Evolutionary conservation across 1,139 yeast species (phyloP).

Genomic region (Suhomyces panamericanus): DNA sequence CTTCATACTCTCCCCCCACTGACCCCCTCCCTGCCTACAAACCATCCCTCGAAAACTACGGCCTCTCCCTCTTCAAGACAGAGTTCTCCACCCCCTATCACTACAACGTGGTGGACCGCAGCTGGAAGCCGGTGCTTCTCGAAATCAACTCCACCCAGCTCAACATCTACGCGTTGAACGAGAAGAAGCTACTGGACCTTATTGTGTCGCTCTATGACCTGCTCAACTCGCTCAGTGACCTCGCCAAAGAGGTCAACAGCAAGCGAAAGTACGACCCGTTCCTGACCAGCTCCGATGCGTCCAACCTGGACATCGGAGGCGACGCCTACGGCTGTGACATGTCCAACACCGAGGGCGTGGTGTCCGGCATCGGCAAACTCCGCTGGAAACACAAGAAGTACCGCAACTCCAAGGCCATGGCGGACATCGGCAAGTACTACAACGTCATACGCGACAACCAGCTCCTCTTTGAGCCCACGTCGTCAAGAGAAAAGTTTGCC

Average conservation of each 20-base stretch:
- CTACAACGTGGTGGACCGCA: conserved; percentile 25
- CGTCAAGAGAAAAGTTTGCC: conserved; percentile 17
- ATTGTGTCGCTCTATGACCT: conserved; percentile 33
- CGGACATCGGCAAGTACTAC: conserved; percentile 21
- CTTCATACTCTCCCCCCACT: conserved; percentile 22
- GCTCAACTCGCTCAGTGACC: conserved; percentile 27
- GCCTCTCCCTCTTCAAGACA: conserved; percentile 35
- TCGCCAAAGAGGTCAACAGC: conserved; percentile 18
- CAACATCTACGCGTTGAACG: conserved; percentile 39
- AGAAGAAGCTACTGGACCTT: conserved; percentile 26
- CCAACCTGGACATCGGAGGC: conserved; percentile 13
- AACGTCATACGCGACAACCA: conserved; percentile 28
- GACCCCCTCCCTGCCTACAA: conserved; percentile 36
- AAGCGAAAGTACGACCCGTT: conserved; percentile 9
- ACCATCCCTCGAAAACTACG: conserved; percentile 36
- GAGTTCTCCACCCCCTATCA: conserved; percentile 45
- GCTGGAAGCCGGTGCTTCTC: conserved; percentile 52
- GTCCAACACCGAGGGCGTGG: conserved; percentile 16
- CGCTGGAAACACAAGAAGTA: conserved; percentile 18
- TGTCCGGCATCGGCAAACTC: conserved; percentile 19
- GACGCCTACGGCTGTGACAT: conserved; percentile 28
- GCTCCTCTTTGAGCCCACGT: conserved; percentile 41
- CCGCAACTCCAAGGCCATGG: conserved; percentile 17
- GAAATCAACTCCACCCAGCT: conserved; percentile 61
- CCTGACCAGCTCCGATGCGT: background rate